Evolutionary conservation across 345 rosid species (phyloP).

Genomic region (Populus deltoides): DNA sequence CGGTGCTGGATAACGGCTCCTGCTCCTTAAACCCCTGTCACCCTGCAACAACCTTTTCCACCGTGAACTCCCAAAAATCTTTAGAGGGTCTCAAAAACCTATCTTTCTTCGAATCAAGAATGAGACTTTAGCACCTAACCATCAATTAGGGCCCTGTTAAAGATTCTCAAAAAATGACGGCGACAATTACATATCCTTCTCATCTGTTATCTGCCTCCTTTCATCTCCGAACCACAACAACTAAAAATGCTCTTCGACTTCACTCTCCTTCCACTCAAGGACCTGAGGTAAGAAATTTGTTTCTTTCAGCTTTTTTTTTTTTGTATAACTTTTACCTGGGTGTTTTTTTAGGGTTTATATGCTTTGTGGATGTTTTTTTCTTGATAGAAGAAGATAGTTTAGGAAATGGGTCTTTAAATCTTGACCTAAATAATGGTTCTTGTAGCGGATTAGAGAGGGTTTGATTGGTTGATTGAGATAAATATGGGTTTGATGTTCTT

Average conservation of each 20-base stretch:
- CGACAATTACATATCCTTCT: constrained; percentile 22
- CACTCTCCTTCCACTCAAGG: constrained; percentile 18
- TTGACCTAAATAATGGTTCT: neutral
- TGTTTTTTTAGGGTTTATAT: neutral
- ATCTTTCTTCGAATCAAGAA: neutral
- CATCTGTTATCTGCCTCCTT: constrained; percentile 24
- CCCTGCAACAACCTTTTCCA: neutral
- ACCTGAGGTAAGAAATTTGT: constrained; percentile 23
- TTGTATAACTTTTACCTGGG: neutral
- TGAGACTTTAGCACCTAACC: neutral
- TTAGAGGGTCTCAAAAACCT: neutral
- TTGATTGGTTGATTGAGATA: neutral
- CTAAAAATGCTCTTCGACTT: constrained; percentile 3
- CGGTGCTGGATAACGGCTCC: neutral
- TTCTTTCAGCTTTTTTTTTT: neutral
- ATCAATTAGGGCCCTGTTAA: neutral
- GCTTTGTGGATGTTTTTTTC: neutral
- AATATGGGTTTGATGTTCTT: neutral
- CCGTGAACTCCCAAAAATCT: neutral
- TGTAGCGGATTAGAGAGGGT: neutral
- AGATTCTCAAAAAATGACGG: constrained; percentile 23
- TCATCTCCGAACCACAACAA: constrained; percentile 19
- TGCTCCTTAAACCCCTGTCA: constrained; percentile 4
- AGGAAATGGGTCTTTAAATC: neutral
- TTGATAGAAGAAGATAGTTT: constrained; percentile 2